Evolutionary conservation across 495 filamentous ascomycete genomes (phyloP).

Genomic region (Neurospora africana): DNA sequence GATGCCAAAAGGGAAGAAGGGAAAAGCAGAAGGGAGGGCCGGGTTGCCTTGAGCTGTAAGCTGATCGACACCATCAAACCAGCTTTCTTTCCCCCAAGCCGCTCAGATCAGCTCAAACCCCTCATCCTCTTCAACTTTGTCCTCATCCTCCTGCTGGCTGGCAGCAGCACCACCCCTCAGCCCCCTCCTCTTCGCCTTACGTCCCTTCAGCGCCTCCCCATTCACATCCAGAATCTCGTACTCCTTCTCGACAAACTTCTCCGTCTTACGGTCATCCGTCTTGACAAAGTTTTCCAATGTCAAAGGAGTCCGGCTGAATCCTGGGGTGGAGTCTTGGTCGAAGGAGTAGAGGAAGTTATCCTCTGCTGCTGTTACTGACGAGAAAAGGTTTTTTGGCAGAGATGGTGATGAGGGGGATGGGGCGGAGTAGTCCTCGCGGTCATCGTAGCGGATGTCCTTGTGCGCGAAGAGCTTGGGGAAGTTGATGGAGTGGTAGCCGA

Average conservation of each 20-base stretch:
- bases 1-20: not conserved
- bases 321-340: slow-evolving; percentile 30
- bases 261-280: slow-evolving; percentile 27
- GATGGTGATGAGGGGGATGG: slow-evolving; percentile 4
- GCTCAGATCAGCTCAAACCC: slow-evolving; percentile 36
- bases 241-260: slow-evolving; percentile 37
- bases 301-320: slow-evolving; percentile 14
- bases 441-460: slow-evolving; percentile 23
- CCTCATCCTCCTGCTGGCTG: not conserved
- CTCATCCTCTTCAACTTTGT: slow-evolving; percentile 26
- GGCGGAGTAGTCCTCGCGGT: not conserved
- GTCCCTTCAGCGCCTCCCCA: slow-evolving; percentile 32
- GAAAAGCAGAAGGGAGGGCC: too few species aligned
- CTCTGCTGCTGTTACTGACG: slow-evolving; percentile 12
- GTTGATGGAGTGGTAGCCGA: slow-evolving; percentile 28
- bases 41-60: not conserved
- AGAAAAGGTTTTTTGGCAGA: slow-evolving; percentile 18
- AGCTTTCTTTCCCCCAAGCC: not conserved
- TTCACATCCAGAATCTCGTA: slow-evolving; percentile 37
- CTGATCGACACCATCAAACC: not conserved
- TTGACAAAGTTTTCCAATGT: slow-evolving; percentile 36
- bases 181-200: slow-evolving; percentile 22
- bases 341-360: slow-evolving; percentile 36
- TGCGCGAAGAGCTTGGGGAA: slow-evolving; percentile 20
- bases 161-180: not conserved